Percentiles rank a stretch among this genome's conserved stretches.
These are phyloP conservation scores for Crithidia sp. DNA, from an alignment of 208 protist species.

Conservation along the genomic window DNA sequence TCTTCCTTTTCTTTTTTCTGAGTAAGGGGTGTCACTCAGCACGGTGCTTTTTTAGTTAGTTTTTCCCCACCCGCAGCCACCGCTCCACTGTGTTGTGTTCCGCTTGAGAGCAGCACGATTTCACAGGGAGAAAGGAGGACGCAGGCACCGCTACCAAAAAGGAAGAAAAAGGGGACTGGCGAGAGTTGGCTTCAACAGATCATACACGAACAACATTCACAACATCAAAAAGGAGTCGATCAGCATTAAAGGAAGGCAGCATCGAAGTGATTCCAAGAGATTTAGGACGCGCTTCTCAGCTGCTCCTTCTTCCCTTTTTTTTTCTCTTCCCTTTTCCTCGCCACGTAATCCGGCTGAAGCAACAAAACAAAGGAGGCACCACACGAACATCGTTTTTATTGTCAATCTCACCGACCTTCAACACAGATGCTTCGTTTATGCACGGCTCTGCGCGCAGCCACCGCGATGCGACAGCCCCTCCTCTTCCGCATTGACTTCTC, in stretches of 20 bases:
- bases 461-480: constrained; percentile 14
- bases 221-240: neutral
- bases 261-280: too few relatives aligned
- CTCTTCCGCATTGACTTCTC: constrained; percentile 27
- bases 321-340: neutral
- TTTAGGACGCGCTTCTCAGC: neutral
- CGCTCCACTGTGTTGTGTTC: neutral
- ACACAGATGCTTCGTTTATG: constrained; percentile 21
- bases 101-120: neutral
- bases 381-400: neutral
- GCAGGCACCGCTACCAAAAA: neutral
- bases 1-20: constrained; percentile 3
- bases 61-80: neutral
- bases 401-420: too few relatives aligned
- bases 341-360: neutral
- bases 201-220: neutral
- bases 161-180: neutral
- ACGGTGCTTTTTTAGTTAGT: too few relatives aligned
- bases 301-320: neutral
- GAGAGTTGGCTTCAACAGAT: neutral
- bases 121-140: neutral
- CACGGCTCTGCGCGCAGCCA: constrained; percentile 13
- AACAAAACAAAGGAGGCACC: neutral
- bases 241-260: too few relatives aligned
- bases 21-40: too few relatives aligned